Evolutionary conservation across 116 monocot genomes (phyloP), one percentile per base, ranked within the genome.

Genomic region (Posidonia oceanica): DNA sequence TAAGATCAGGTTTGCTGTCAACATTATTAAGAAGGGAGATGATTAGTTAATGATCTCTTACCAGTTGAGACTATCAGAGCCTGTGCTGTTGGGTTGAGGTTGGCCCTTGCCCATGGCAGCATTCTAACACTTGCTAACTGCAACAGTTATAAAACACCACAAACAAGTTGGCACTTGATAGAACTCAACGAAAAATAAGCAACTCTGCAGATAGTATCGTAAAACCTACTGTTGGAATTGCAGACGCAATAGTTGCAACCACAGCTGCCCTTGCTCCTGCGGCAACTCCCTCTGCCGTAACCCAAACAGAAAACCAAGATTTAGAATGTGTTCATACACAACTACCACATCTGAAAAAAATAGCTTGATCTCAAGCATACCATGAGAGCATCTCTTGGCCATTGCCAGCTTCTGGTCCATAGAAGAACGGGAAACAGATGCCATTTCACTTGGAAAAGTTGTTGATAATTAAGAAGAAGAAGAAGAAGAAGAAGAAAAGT

Each of bases 61-160:
- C 91, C 91, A 66, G 91, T 82, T 3, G 91, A 90, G 67, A 94
- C 79, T 71, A 94, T 94, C 67, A 90, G 94, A 69, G 91, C 90
- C 67, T 90, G 94, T 66, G 91, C 91, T n/a, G 94, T 84, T 73
- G 72, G 80, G 64, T 94, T 94, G 3, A 94, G 81, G 82, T 94
- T 85, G 15, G 83, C 52, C 71, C 82, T 87, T 22, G 94, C 91
- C 94, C 88, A 94, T 61, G 94, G 94, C 29, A 94, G 76, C 94
- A 94, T 85, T 61, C 87, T 85, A 58, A 82, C 90, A 44, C 85
- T 90, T 16, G 90, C 94, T 65, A 90, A 39, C 94, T 94, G 78
- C 62, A 67, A 29, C 29, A 29, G 29, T 0, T 29, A 22, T 6
- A 51, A 59, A 63, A 48, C 48, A n/a, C 48, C 48, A 48, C 48